These are phyloP conservation scores for Pythium dissotocum DNA, from an alignment of 352 stramenopile genomes.

Conservation along the genomic window DNA sequence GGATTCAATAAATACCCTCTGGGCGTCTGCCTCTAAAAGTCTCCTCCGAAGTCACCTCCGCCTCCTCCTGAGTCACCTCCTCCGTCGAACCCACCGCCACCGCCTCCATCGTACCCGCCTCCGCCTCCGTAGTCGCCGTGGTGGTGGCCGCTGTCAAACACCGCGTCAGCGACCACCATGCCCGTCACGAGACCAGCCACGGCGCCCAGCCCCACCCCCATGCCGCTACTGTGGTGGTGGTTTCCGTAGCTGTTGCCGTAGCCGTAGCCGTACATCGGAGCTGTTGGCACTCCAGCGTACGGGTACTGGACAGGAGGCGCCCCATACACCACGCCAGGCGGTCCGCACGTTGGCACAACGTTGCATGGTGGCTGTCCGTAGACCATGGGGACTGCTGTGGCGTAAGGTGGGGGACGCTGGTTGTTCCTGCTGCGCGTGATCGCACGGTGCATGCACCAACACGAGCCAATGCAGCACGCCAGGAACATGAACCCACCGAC, in stretches of 20 bases:
- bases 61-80: constrained; percentile 10
- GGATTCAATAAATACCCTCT: not conserved
- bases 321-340: not conserved
- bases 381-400: not conserved
- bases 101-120: constrained; percentile 8
- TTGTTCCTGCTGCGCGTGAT: constrained; percentile 1
- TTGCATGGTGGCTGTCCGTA: not conserved
- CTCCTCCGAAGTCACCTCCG: constrained; percentile 17
- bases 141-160: constrained; percentile 11
- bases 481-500: constrained; percentile 7
- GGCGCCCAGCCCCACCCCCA: not conserved
- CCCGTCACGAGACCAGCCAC: constrained; percentile 14
- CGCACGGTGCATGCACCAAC: constrained; percentile 7
- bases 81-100: constrained; percentile 1
- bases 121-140: not conserved
- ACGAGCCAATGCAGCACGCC: not conserved
- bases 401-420: not conserved
- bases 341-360: not conserved
- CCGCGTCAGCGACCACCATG: constrained; percentile 16
- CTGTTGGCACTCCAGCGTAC: constrained; percentile 7
- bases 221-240: constrained; percentile 4
- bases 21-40: constrained; percentile 3
- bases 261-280: constrained; percentile 24
- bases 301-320: not conserved
- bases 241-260: constrained; percentile 12